These are phyloP conservation scores for Trichophyton verrucosum DNA, from an alignment of 2,329 filamentous ascomycete species.

Conservation along the genomic window DNA sequence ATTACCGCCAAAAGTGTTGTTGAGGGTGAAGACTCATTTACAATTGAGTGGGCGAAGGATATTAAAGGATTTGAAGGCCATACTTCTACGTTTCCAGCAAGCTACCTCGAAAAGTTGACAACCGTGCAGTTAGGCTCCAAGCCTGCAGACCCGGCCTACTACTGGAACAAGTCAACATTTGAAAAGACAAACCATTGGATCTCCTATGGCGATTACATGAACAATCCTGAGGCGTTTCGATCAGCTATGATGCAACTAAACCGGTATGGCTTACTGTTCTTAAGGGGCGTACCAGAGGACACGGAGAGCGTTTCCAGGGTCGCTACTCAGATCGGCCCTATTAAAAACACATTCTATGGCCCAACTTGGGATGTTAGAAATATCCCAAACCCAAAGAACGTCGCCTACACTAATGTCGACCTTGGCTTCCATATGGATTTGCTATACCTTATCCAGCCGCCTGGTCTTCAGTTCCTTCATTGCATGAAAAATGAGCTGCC, in stretches of 20 bases:
- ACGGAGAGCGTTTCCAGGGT: slow-evolving; percentile 55
- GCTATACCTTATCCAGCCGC: slow-evolving; percentile 68
- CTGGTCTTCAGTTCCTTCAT: slow-evolving; percentile 76
- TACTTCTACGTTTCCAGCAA: neutral
- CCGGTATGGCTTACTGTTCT: slow-evolving; percentile 60
- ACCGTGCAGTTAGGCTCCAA: neutral
- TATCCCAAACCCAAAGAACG: slow-evolving; percentile 73
- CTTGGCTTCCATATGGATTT: slow-evolving; percentile 90
- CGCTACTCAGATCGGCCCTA: slow-evolving; percentile 57
- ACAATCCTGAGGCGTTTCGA: slow-evolving; percentile 44
- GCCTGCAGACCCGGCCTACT: neutral
- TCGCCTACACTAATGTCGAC: slow-evolving; percentile 73
- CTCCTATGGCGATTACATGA: slow-evolving; percentile 61
- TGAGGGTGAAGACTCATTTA: slow-evolving; percentile 30
- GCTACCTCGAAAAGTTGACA: neutral
- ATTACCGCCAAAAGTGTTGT: slow-evolving; percentile 31
- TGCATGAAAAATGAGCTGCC: slow-evolving; percentile 68
- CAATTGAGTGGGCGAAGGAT: slow-evolving; percentile 51
- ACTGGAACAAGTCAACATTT: slow-evolving; percentile 25
- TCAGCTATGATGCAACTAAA: slow-evolving; percentile 51
- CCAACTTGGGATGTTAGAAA: slow-evolving; percentile 79
- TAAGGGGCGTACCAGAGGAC: slow-evolving; percentile 59
- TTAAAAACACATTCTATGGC: slow-evolving; percentile 86
- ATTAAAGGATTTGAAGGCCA: slow-evolving; percentile 29
- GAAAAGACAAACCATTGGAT: slow-evolving; percentile 41